These are phyloP conservation scores for Skeletonema marinoi DNA, from an alignment of 108 stramenopile species.

Conservation along the genomic window DNA sequence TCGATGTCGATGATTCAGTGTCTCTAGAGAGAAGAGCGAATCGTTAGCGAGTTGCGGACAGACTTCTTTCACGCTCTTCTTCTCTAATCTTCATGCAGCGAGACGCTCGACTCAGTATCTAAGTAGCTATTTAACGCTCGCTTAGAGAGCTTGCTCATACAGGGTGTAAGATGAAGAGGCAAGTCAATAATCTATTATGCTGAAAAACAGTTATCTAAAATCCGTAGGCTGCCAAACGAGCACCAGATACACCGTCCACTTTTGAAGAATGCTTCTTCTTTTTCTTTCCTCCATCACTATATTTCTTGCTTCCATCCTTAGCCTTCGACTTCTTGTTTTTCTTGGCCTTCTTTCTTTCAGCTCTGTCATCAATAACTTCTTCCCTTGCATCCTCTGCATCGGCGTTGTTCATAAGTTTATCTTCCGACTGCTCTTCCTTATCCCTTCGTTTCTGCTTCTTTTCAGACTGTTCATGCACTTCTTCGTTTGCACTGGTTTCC, in stretches of 20 bases:
- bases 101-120: too few relatives aligned
- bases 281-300: slow-evolving; percentile 44
- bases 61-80: too few relatives aligned
- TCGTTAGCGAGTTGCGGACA: too few relatives aligned
- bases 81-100: too few relatives aligned
- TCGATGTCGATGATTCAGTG: too few relatives aligned
- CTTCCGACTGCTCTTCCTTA: not conserved
- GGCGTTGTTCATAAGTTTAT: not conserved
- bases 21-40: too few relatives aligned
- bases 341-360: slow-evolving; percentile 7
- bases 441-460: slow-evolving; percentile 25
- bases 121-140: too few relatives aligned
- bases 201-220: slow-evolving; percentile 35
- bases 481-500: not conserved
- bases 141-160: too few relatives aligned
- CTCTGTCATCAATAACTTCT: not conserved
- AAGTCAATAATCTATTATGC: not conserved
- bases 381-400: slow-evolving; percentile 1
- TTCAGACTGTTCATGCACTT: slow-evolving; percentile 3
- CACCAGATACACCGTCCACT: slow-evolving; percentile 67
- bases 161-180: too few relatives aligned
- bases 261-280: slow-evolving; percentile 44
- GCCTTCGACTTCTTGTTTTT: slow-evolving; percentile 16
- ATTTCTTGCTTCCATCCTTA: slow-evolving; percentile 24
- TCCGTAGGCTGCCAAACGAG: slow-evolving; percentile 81